Evolutionary conservation across 2,329 filamentous ascomycete species (phyloP).

Genomic region (Calonectria pseudoturangicola): DNA sequence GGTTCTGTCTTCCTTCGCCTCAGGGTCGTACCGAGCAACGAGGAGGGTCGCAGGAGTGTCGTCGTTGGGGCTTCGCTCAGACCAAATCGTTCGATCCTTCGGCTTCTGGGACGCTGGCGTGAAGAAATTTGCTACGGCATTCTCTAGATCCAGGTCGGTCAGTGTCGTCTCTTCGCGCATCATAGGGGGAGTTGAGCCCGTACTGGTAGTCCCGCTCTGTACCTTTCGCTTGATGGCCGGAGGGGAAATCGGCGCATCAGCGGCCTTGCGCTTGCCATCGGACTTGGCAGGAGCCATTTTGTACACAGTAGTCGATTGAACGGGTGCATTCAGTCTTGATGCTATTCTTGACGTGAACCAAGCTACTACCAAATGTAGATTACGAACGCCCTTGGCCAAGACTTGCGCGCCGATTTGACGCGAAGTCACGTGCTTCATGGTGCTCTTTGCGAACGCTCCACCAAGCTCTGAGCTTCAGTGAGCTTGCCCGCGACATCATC

Average conservation of each 20-base stretch:
- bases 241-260: conserved; percentile 69
- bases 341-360: conserved; percentile 15
- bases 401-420: conserved; percentile 47
- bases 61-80: conserved; percentile 74
- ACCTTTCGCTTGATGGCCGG: conserved; percentile 72
- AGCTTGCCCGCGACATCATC: conserved; percentile 8
- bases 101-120: conserved; percentile 90
- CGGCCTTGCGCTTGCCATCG: conserved; percentile 59
- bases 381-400: conserved; percentile 33
- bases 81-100: conserved; percentile 84
- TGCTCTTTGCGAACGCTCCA: conserved; percentile 30
- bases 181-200: conserved; percentile 40
- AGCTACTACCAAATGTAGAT: conserved; percentile 13
- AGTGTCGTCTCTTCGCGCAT: conserved; percentile 27
- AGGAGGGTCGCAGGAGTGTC: conserved; percentile 77
- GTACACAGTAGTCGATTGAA: conserved; percentile 21
- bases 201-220: conserved; percentile 72
- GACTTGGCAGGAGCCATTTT: conserved; percentile 54
- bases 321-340: conserved; percentile 41
- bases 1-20: conserved; percentile 60
- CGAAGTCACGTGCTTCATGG: conserved; percentile 57
- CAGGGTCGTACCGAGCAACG: conserved; percentile 81
- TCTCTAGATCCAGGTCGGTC: conserved; percentile 67
- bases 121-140: conserved; percentile 88
- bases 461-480: conserved; percentile 29